A percentile compares a stretch with the other conserved stretches of the same genome.
Evolutionary conservation across 2,329 filamentous ascomycete species (phyloP).

Genomic region (Pseudogymnoascus sp.): DNA sequence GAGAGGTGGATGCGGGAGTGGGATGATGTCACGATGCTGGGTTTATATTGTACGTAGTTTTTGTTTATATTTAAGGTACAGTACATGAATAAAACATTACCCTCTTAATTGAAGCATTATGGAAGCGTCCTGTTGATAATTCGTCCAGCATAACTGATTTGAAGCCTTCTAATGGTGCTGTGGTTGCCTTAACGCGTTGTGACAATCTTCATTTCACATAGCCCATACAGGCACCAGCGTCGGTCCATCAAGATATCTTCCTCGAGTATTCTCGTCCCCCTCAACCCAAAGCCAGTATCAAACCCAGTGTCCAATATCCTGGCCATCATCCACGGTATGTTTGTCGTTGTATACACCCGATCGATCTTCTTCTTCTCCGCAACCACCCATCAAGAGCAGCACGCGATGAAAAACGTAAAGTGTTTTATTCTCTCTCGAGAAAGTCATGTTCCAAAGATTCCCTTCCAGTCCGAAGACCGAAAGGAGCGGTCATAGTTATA

Average conservation of each 20-base stretch:
- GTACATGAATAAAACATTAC: neutral
- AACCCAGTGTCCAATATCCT: neutral
- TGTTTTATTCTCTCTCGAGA: constrained; percentile 27
- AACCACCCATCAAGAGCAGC: constrained; percentile 36
- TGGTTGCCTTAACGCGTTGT: neutral
- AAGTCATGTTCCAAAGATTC: constrained; percentile 65
- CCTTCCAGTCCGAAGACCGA: constrained; percentile 59
- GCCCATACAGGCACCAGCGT: neutral
- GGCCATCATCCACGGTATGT: neutral
- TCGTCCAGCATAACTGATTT: neutral
- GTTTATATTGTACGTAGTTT: neutral
- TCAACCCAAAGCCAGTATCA: neutral
- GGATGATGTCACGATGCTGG: constrained; percentile 1
- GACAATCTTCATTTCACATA: neutral
- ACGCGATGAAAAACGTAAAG: constrained; percentile 43
- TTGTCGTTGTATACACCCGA: neutral
- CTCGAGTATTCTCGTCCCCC: neutral
- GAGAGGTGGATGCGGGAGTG: neutral
- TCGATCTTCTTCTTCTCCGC: constrained; percentile 39
- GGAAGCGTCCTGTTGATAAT: neutral
- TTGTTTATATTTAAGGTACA: neutral
- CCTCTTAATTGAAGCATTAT: neutral
- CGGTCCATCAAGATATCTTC: neutral
- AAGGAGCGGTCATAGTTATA: constrained; percentile 61
- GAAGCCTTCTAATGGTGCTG: neutral